Evolutionary conservation across 345 rosid genomes (phyloP), one percentile per base, ranked within the genome.

Genomic region (Arabis alpina): DNA sequence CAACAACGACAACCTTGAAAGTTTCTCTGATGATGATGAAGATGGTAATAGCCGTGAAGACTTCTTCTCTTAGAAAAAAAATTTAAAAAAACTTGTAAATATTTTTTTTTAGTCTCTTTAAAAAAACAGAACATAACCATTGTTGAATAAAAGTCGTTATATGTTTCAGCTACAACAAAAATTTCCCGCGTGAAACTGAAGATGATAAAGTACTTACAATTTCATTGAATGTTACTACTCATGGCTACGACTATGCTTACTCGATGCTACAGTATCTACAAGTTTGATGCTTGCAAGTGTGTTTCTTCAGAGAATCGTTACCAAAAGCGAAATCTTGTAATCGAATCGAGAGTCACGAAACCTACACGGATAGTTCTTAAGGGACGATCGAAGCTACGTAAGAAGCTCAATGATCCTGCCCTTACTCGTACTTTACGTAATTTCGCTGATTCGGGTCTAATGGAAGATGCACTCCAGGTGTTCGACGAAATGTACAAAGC

Each of bases 401-500:
- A 64, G 4, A 42, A 67, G 14, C 59, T 66, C 3, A 54, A 73
- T 12, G 67, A 58, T 61, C 68, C 77, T 42, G 39, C 34, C 0
- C 72, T 77, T 61, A 77, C 77, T 2, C 76, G 82, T 15, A 64
- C 80, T 39, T 77, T 84, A 4, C 25, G 11, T 2, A 54, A 10
- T 0, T 49, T 76, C 1, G 79, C 72, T 8, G 80, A 76, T 45
- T 80, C 83, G 0, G 86, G 91, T 16, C 74, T 77, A 0, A 72
- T 86, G 82, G 81, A 73, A 0, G 37, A 77, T 77, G 91, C 91
- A 30, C 80, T 83, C 86, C 32, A 76, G 49, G 58, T 92, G 89
- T 87, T 92, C 55, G 91, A 89, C 27, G 76, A 79, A 84, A 86
- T 92, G 89, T 62, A 70, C 63, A 81, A 61, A 52, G 63, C 76